These are phyloP conservation scores for Falciphora oryzae DNA, from an alignment of 2,329 filamentous ascomycete species.

Conservation along the genomic window DNA sequence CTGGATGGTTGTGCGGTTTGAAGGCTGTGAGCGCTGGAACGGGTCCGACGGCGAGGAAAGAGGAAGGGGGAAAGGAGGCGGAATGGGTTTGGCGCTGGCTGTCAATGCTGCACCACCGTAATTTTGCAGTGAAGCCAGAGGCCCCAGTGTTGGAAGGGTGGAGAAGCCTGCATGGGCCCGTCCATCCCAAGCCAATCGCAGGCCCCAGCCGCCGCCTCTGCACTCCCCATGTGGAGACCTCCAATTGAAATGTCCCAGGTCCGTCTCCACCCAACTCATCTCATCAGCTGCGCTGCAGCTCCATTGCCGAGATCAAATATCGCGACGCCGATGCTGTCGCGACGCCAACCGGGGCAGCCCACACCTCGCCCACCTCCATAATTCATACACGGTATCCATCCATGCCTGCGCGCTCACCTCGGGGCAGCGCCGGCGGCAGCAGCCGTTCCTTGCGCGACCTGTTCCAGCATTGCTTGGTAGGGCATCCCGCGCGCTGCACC, in stretches of 20 bases:
- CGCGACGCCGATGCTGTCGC: neutral
- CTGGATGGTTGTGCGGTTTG: neutral
- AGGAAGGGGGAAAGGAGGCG: constrained; percentile 9
- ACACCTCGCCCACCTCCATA: neutral
- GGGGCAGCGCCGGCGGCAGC: neutral
- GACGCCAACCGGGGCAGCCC: neutral
- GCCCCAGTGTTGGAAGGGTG: neutral
- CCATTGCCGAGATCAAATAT: constrained; percentile 1
- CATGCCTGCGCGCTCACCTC: no score
- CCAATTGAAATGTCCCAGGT: constrained; percentile 1
- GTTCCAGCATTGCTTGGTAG: neutral
- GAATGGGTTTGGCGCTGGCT: neutral
- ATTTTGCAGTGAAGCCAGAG: neutral
- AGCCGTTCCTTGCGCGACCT: neutral
- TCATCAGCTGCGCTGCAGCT: neutral
- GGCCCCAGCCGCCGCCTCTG: neutral
- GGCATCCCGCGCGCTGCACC: neutral
- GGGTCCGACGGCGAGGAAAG: constrained; percentile 11
- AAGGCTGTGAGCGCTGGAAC: neutral
- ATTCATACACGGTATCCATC: no score
- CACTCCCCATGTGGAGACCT: neutral
- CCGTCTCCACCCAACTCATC: neutral
- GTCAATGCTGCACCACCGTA: constrained; percentile 1
- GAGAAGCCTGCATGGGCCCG: neutral
- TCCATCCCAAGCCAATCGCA: neutral